Conservation (phyloP, 345 rosid species). For the Geranium rotundifolium region DNA sequence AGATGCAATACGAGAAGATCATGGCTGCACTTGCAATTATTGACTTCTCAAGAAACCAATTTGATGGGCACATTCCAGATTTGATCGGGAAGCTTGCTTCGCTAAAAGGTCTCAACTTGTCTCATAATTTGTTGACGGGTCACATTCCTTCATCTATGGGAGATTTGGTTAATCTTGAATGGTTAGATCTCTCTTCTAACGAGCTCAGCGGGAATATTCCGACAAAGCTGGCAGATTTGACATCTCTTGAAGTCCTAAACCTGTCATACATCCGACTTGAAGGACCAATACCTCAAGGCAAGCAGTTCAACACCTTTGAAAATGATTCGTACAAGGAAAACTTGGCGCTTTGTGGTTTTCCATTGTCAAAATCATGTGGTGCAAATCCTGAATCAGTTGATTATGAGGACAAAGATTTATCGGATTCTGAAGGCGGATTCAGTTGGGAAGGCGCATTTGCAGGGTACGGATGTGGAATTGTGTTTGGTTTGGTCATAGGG, state of each 20-base stretch:
- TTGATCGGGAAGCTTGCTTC: slow-evolving; percentile 2
- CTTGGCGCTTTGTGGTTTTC: slow-evolving; percentile 8
- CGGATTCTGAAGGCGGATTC: too few species aligned
- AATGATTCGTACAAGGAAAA: slow-evolving; percentile 5
- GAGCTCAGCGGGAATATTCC: slow-evolving; percentile 7
- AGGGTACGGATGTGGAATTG: too few species aligned
- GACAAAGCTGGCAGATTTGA: slow-evolving; percentile 1
- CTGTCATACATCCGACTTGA: not conserved
- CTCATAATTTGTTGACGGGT: slow-evolving; percentile 5
- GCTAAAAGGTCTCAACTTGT: slow-evolving; percentile 8
- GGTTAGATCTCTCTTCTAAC: slow-evolving; percentile 16
- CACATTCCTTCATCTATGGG: slow-evolving; percentile 4
- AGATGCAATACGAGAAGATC: slow-evolving; percentile 1
- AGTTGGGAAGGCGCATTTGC: too few species aligned
- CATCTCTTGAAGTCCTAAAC: slow-evolving; percentile 2
- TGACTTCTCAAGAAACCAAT: slow-evolving; percentile 19
- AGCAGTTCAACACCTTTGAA: slow-evolving; percentile 4
- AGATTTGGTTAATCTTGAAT: slow-evolving; percentile 6
- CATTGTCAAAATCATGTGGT: slow-evolving; percentile 3
- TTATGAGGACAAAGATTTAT: not conserved
- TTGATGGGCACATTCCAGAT: slow-evolving; percentile 5
- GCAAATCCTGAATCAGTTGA: not conserved
- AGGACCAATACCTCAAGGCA: not conserved
- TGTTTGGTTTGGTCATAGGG: too few species aligned
- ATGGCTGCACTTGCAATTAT: not conserved